Evolutionary conservation across 495 filamentous ascomycete genomes (phyloP), one percentile per base, ranked within the genome.

Genomic region (Penicillium canariense): DNA sequence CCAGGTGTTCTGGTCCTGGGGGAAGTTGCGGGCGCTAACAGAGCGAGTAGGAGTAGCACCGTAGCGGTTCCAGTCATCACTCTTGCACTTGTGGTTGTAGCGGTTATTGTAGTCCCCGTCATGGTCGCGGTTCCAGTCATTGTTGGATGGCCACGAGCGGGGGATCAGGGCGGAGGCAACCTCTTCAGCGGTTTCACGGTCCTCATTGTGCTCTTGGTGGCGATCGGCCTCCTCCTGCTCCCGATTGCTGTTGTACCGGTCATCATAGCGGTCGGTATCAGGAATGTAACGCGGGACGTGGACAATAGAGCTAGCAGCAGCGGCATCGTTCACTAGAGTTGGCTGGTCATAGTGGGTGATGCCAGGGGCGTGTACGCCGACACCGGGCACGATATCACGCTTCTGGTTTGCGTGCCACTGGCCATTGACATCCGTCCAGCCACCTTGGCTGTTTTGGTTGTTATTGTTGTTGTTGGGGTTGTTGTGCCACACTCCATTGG

Each of bases 321-420:
- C 28, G 20, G 17, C 46, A 32, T 34, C 14, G 46, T 25, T 31
- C n/a, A 22, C 17, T 7, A 28, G 3, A 48, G 25, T 48, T 17
- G 45, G 15, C n/a, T 34, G n/a, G 7, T 4, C 39, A 11, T 10
- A 42, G 39, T 42, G n/a, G n/a, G n/a, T n/a, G n/a, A n/a, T n/a
- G n/a, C n/a, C n/a, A n/a, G n/a, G n/a, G n/a, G n/a, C n/a, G n/a
- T n/a, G 35, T 7, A 20, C 15, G 28, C 35, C 20, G 14, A 38
- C 35, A 31, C 26, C 42, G n/a, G 22, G 32, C 14, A 14, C 8
- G 27, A 34, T n/a, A 31, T 30, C 40, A 35, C 60, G 60, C 60
- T 63, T 66, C 17, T 60, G 52, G 22, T 51, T 56, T 23, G 43
- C 30, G 50, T 63, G 60, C 60, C 60, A 63, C 25, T 63, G 56